Evolutionary conservation across 352 stramenopile genomes (phyloP).

Genomic region (Blastocystis sp.): DNA sequence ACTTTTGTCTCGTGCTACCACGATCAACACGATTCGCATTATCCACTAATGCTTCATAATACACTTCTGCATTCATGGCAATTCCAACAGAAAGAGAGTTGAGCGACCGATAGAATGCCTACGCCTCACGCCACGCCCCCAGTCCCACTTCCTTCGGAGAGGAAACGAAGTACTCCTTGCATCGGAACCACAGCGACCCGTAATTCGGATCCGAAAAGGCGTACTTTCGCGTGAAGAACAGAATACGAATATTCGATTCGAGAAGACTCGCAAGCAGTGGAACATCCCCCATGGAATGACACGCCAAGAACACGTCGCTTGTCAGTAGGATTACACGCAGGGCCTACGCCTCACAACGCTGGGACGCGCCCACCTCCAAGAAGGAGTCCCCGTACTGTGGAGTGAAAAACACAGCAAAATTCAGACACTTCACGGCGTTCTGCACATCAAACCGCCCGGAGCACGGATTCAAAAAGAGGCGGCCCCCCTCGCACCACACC

Average conservation of each 20-base stretch:
- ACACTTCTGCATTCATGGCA: not conserved
- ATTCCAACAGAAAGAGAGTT: not conserved
- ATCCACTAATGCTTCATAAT: not conserved
- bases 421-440: conserved; percentile 76
- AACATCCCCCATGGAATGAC: not conserved
- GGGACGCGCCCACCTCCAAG: conserved; percentile 74
- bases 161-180: conserved; percentile 70
- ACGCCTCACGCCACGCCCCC: not conserved
- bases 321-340: conserved; percentile 65
- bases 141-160: conserved; percentile 9
- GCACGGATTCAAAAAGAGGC: conserved; percentile 79
- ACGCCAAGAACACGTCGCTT: conserved; percentile 64
- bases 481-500: conserved; percentile 84
- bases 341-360: not conserved
- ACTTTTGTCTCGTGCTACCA: not conserved
- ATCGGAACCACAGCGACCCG: conserved; percentile 83
- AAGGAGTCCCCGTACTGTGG: conserved; percentile 86
- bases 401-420: conserved; percentile 84
- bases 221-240: conserved; percentile 72
- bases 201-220: conserved; percentile 85
- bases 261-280: conserved; percentile 7
- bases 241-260: not conserved
- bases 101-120: not conserved
- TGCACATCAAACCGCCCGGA: conserved; percentile 78
- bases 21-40: not conserved